A percentile compares a stretch with the other conserved stretches of the same genome.
Evolutionary conservation across 2,329 filamentous ascomycete genomes (phyloP).

Genomic region (Chrysoporthe austroafricana): DNA sequence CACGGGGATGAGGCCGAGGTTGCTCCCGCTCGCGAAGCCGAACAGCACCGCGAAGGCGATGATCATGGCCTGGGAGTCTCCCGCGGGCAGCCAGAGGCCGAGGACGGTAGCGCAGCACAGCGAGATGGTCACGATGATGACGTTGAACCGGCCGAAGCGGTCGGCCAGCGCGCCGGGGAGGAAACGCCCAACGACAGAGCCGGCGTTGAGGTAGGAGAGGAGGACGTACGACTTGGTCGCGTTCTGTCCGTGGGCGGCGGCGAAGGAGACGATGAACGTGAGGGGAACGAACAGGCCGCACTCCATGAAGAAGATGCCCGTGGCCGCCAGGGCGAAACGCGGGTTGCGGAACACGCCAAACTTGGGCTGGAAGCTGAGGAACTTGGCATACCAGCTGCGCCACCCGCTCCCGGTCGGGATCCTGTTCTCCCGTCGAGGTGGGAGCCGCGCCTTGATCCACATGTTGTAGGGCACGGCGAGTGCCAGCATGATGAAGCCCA

Average conservation of each 20-base stretch:
- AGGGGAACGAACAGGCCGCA: conserved; percentile 75
- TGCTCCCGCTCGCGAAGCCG: conserved; percentile 79
- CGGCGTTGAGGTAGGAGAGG: conserved; percentile 80
- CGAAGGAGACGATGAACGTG: conserved; percentile 76
- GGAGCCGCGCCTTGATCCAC: conserved; percentile 58
- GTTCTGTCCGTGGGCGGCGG: conserved; percentile 63
- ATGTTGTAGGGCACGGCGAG: conserved; percentile 52
- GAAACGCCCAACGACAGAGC: conserved; percentile 75
- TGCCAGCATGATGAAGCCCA: conserved; percentile 54
- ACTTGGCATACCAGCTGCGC: conserved; percentile 7
- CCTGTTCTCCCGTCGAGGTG: conserved; percentile 40
- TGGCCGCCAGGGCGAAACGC: conserved; percentile 62
- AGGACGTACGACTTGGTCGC: conserved; percentile 70
- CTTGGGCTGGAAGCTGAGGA: conserved; percentile 54
- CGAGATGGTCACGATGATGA: conserved; percentile 70
- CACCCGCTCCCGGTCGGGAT: conserved; percentile 31
- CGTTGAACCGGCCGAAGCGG: conserved; percentile 78
- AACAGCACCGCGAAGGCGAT: conserved; percentile 73
- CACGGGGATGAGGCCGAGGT: conserved; percentile 77
- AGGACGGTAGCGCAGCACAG: conserved; percentile 59
- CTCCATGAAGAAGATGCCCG: conserved; percentile 71
- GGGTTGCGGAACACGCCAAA: conserved; percentile 63
- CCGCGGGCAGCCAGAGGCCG: conserved; percentile 72
- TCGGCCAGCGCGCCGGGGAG: conserved; percentile 79
- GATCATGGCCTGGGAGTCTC: conserved; percentile 57